A percentile compares a stretch with the other conserved stretches of the same genome.
Evolutionary conservation across 2,329 filamentous ascomycete genomes (phyloP).

Genomic region (Colletotrichum agaves): DNA sequence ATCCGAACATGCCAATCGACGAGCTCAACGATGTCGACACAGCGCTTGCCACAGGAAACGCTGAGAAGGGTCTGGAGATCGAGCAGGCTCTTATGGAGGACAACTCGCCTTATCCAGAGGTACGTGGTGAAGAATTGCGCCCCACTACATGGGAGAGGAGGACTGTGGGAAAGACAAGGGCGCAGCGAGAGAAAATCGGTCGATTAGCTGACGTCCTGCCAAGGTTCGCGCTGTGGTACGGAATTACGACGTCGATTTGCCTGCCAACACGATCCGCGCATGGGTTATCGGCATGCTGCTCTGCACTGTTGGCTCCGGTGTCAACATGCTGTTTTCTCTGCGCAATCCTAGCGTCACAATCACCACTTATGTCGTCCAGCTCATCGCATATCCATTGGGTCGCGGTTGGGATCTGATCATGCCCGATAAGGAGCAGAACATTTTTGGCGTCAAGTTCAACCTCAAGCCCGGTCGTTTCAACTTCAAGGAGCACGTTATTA

Average conservation of each 20-base stretch:
- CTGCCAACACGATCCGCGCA: slow-evolving; percentile 72
- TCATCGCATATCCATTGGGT: slow-evolving; percentile 70
- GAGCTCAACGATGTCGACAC: slow-evolving; percentile 70
- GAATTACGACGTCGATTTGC: slow-evolving; percentile 72
- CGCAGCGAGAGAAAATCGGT: neutral
- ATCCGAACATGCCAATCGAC: slow-evolving; percentile 73
- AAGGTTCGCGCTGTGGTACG: slow-evolving; percentile 73
- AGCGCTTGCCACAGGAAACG: slow-evolving; percentile 64
- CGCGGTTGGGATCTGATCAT: slow-evolving; percentile 65
- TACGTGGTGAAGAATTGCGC: slow-evolving; percentile 45
- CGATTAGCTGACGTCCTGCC: slow-evolving; percentile 25
- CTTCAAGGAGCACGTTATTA: slow-evolving; percentile 70
- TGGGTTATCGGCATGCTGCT: slow-evolving; percentile 71
- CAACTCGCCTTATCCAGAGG: slow-evolving; percentile 75
- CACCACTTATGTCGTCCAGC: slow-evolving; percentile 70
- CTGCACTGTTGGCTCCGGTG: slow-evolving; percentile 69
- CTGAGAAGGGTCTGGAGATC: slow-evolving; percentile 66
- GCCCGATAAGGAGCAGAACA: slow-evolving; percentile 61
- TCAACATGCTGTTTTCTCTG: slow-evolving; percentile 71
- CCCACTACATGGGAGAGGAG: neutral
- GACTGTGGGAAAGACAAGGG: neutral
- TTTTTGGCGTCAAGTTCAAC: slow-evolving; percentile 66
- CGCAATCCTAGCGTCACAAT: slow-evolving; percentile 69
- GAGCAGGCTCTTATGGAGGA: slow-evolving; percentile 70
- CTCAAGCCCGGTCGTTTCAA: slow-evolving; percentile 68